These are phyloP conservation scores for Aspergillus kassunensis DNA, from an alignment of 495 filamentous ascomycete genomes.

Conservation along the genomic window DNA sequence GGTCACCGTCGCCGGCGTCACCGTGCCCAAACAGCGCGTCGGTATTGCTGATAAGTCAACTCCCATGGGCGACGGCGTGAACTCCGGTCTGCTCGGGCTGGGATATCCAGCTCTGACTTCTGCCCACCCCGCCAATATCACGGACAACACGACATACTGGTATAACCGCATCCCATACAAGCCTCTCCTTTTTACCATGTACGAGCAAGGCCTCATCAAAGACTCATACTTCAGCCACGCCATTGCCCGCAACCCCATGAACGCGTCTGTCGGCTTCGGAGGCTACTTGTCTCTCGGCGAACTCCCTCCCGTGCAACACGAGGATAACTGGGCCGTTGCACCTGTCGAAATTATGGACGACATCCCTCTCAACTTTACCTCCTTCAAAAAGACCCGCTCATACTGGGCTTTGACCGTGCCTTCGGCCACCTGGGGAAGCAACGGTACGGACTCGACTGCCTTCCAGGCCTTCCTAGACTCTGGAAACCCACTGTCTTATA, in stretches of 20 bases:
- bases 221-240: constrained; percentile 49
- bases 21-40: constrained; percentile 48
- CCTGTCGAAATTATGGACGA: constrained; percentile 22
- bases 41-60: constrained; percentile 46
- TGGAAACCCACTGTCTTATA: constrained; percentile 61
- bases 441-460: constrained; percentile 2
- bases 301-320: constrained; percentile 21
- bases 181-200: constrained; percentile 56
- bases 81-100: constrained; percentile 54
- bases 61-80: constrained; percentile 45
- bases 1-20: constrained; percentile 51
- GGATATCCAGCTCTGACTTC: constrained; percentile 50
- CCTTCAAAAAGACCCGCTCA: constrained; percentile 3
- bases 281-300: constrained; percentile 27
- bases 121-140: constrained; percentile 23
- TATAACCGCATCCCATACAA: constrained; percentile 42
- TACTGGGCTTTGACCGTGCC: constrained; percentile 25
- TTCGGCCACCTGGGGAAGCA: constrained; percentile 12
- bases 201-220: constrained; percentile 43
- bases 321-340: constrained; percentile 13
- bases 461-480: constrained; percentile 60
- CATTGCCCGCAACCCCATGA: constrained; percentile 17
- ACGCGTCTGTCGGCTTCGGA: constrained; percentile 17
- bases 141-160: constrained; percentile 28
- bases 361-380: constrained; percentile 12